Evolutionary conservation across 352 stramenopile genomes (phyloP).

Genomic region (Saprolegnia diclina): DNA sequence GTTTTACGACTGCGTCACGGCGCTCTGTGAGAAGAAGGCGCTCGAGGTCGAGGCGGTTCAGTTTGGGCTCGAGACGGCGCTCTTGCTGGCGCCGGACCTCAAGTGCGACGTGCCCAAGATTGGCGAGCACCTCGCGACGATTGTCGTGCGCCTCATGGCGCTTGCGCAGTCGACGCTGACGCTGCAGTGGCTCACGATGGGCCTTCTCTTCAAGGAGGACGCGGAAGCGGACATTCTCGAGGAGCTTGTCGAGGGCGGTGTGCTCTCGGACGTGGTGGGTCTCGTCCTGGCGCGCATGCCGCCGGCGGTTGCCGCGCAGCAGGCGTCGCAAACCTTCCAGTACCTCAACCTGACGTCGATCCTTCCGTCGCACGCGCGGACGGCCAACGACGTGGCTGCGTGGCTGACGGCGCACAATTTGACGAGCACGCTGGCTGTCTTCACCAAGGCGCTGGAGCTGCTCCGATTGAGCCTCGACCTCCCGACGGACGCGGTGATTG

Average conservation of each 20-base stretch:
- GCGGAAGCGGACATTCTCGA: slow-evolving; percentile 55
- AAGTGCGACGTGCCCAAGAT: slow-evolving; percentile 82
- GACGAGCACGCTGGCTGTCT: background rate
- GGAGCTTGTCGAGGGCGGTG: slow-evolving; percentile 64
- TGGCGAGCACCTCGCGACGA: slow-evolving; percentile 61
- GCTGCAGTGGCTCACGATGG: slow-evolving; percentile 62
- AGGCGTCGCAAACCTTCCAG: background rate
- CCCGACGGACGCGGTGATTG: slow-evolving; percentile 38
- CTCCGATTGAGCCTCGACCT: slow-evolving; percentile 42
- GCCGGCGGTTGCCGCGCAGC: background rate
- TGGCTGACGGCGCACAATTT: slow-evolving; percentile 62
- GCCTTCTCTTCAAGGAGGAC: slow-evolving; percentile 32
- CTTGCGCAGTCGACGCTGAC: slow-evolving; percentile 44
- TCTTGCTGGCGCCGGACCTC: slow-evolving; percentile 51
- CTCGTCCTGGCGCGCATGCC: slow-evolving; percentile 35
- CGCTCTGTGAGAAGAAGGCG: slow-evolving; percentile 55
- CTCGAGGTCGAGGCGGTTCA: slow-evolving; percentile 53
- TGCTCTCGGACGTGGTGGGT: slow-evolving; percentile 49
- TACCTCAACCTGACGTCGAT: slow-evolving; percentile 15
- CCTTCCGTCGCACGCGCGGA: slow-evolving; percentile 50
- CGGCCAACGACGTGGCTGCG: slow-evolving; percentile 44
- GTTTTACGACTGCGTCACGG: slow-evolving; percentile 66
- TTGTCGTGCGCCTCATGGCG: slow-evolving; percentile 67
- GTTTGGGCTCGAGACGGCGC: slow-evolving; percentile 51
- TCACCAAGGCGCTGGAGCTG: slow-evolving; percentile 29